These are phyloP conservation scores for Syncephalastrum racemosum DNA, from an alignment of 371 early-diverging fungal genomes.

Conservation along the genomic window DNA sequence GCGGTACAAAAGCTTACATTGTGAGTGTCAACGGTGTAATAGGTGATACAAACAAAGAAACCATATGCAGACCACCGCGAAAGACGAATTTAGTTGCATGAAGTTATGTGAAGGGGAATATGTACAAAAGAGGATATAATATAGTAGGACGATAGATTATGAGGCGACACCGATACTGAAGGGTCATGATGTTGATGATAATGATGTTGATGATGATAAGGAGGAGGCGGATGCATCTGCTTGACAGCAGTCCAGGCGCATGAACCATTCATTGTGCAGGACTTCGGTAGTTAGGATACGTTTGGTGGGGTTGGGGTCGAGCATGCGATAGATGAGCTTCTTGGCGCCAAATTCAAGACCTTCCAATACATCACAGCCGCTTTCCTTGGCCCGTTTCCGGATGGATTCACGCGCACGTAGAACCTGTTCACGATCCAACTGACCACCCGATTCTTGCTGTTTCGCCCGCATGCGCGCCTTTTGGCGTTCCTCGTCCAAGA, in stretches of 20 bases:
- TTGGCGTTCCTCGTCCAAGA: slow-evolving; percentile 38
- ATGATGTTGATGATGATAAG: too few species aligned
- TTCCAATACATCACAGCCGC: slow-evolving; percentile 38
- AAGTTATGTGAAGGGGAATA: too few species aligned
- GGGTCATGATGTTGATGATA: too few species aligned
- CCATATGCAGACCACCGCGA: too few species aligned
- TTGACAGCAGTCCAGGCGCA: neutral
- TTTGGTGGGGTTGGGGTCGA: slow-evolving; percentile 61
- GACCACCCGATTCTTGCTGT: slow-evolving; percentile 14
- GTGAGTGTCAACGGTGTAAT: too few species aligned
- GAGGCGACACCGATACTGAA: too few species aligned
- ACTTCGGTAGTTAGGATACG: slow-evolving; percentile 53
- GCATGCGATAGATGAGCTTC: slow-evolving; percentile 53
- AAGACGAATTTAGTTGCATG: too few species aligned
- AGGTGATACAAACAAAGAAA: too few species aligned
- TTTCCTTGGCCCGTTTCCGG: slow-evolving; percentile 29
- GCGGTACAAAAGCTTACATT: too few species aligned
- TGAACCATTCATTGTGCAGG: slow-evolving; percentile 56
- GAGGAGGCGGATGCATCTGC: too few species aligned
- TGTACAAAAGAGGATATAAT: too few species aligned
- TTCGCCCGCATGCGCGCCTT: slow-evolving; percentile 16
- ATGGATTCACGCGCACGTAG: slow-evolving; percentile 39
- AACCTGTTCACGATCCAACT: slow-evolving; percentile 17
- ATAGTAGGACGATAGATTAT: too few species aligned
- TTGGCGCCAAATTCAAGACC: slow-evolving; percentile 45